Evolutionary conservation across 768 basidiomycete species (phyloP).

Genomic region (Dioszegia aurantiaca): DNA sequence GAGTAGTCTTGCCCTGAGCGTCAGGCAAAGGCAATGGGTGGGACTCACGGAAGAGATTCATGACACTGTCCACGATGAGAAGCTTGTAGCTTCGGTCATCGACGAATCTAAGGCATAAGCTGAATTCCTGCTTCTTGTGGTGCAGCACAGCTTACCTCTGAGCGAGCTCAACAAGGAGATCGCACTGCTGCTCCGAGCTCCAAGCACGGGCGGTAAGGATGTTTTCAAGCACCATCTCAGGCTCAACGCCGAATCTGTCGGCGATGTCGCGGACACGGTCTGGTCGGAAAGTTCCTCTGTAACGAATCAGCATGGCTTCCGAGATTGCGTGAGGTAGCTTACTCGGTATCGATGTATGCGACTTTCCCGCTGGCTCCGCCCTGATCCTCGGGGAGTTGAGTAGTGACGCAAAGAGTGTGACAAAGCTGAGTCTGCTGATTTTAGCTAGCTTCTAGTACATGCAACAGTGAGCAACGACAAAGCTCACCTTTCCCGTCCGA

Average conservation of each 20-base stretch:
- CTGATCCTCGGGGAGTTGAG: slow-evolving; percentile 83
- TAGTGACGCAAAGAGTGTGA: slow-evolving; percentile 87
- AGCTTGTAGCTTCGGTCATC: slow-evolving; percentile 48
- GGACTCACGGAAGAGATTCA: slow-evolving; percentile 78
- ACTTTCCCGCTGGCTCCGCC: slow-evolving; percentile 80
- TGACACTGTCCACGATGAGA: slow-evolving; percentile 91
- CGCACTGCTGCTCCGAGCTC: slow-evolving; percentile 46
- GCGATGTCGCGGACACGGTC: slow-evolving; percentile 88
- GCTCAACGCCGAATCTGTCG: slow-evolving; percentile 89
- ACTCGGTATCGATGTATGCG: slow-evolving; percentile 53
- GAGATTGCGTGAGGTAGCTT: neutral
- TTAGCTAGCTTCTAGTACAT: slow-evolving; percentile 1
- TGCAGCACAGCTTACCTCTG: slow-evolving; percentile 31
- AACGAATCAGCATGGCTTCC: neutral
- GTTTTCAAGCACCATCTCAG: slow-evolving; percentile 68
- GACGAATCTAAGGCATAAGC: slow-evolving; percentile 32
- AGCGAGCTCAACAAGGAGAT: slow-evolving; percentile 48
- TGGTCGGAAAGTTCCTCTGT: slow-evolving; percentile 66
- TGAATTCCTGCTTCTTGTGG: neutral
- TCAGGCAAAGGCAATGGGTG: neutral
- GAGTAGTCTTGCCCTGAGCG: slow-evolving; percentile 72
- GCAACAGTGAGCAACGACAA: neutral
- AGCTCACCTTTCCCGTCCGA: slow-evolving; percentile 67
- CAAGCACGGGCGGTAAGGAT: slow-evolving; percentile 71
- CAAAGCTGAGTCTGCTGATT: slow-evolving; percentile 74